A percentile compares a stretch with the other conserved stretches of the same genome.
phyloP scores from a whole-genome alignment of 2,329 filamentous ascomycete genomes.

The Curvularia lunata region DNA sequence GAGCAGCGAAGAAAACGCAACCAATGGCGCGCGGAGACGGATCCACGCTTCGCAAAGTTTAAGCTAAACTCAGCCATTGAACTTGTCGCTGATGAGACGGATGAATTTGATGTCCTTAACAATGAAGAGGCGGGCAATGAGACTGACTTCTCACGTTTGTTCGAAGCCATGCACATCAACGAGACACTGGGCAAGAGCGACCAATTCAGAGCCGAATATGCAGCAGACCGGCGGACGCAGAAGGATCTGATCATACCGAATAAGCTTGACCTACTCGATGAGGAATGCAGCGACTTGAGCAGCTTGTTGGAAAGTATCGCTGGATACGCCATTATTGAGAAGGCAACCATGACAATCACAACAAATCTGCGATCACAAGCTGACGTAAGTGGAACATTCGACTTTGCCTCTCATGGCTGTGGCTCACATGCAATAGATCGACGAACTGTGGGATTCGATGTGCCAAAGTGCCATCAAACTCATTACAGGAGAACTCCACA shows the following conservation, averaged over 20 bases:
- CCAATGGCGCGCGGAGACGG: constrained; percentile 78
- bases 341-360: constrained; percentile 85
- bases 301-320: constrained; percentile 91
- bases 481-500: constrained; percentile 77
- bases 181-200: constrained; percentile 92
- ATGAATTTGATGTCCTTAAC: constrained; percentile 93
- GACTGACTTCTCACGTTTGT: constrained; percentile 92
- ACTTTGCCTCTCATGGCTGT: not conserved
- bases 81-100: constrained; percentile 89
- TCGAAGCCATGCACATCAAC: constrained; percentile 95
- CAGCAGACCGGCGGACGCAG: constrained; percentile 86
- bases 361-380: constrained; percentile 79
- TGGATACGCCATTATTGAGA: constrained; percentile 95
- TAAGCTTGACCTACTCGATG: constrained; percentile 76
- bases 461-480: constrained; percentile 84
- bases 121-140: constrained; percentile 83
- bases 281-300: constrained; percentile 85
- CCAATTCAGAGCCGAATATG: constrained; percentile 88
- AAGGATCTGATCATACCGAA: constrained; percentile 87
- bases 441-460: constrained; percentile 98
- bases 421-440: constrained; percentile 64
- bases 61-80: constrained; percentile 96
- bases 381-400: constrained; percentile 66
- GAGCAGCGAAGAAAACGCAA: constrained; percentile 83
- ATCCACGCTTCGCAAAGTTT: constrained; percentile 78